Percentiles rank a stretch among this genome's conserved stretches.
phyloP scores from a whole-genome alignment of 2,329 filamentous ascomycete genomes.

The Metarhizium brunneum region DNA sequence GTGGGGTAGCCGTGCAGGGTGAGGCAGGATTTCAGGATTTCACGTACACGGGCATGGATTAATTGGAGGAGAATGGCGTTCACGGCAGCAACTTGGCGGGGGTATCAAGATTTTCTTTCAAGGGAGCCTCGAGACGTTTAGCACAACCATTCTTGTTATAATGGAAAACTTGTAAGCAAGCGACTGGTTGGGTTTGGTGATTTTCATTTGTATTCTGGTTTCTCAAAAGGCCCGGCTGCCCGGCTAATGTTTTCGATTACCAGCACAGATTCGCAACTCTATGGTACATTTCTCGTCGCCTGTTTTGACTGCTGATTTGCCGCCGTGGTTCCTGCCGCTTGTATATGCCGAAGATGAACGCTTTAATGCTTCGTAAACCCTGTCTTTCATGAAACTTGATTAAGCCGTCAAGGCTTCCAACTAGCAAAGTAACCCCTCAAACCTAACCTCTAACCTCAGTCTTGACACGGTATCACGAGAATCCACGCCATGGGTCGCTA shows the following conservation, averaged over 20 bases:
- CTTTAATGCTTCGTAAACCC: neutral
- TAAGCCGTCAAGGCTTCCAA: neutral
- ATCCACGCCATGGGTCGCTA: neutral
- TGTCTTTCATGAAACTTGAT: no score
- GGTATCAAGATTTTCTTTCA: neutral
- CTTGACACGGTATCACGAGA: no score
- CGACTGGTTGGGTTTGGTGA: neutral
- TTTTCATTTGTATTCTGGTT: neutral
- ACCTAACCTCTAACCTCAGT: neutral
- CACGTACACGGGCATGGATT: neutral
- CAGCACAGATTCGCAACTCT: neutral
- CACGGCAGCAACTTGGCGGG: neutral
- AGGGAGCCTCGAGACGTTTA: neutral
- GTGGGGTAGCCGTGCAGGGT: neutral
- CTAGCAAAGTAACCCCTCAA: neutral
- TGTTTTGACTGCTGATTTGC: neutral
- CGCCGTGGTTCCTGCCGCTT: no score
- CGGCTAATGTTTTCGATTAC: neutral
- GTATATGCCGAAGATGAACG: neutral
- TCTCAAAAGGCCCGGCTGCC: neutral
- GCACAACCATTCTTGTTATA: neutral
- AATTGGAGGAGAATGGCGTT: neutral
- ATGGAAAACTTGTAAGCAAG: neutral
- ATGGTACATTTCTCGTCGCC: neutral
- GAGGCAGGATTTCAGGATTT: neutral